A percentile compares a stretch with the other conserved stretches of the same genome.
phyloP scores from a whole-genome alignment of 2,329 filamentous ascomycete genomes.

The Diplodia corticola region DNA sequence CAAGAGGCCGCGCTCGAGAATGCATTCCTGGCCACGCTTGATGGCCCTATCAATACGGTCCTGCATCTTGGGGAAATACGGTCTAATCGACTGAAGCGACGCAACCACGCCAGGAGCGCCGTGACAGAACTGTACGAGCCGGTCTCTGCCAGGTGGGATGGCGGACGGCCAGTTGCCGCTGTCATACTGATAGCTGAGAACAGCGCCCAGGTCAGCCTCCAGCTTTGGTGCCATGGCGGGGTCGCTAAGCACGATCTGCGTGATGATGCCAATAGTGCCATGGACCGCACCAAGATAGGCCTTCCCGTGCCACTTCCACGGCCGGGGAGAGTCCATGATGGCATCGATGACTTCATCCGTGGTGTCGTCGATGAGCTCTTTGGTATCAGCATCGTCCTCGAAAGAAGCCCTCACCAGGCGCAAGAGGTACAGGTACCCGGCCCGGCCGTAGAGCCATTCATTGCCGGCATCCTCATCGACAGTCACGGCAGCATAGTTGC shows the following conservation, averaged over 20 bases:
- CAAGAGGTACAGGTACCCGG: conserved; percentile 68
- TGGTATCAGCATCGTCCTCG: conserved; percentile 48
- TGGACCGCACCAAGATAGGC: conserved; percentile 67
- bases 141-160: conserved; percentile 50
- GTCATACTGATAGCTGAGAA: conserved; percentile 61
- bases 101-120: conserved; percentile 64
- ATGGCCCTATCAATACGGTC: conserved; percentile 57
- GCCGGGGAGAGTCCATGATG: conserved; percentile 57
- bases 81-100: conserved; percentile 57
- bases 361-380: conserved; percentile 55
- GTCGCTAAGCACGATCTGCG: conserved; percentile 64
- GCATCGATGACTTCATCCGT: conserved; percentile 59
- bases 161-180: conserved; percentile 66
- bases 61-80: conserved; percentile 57
- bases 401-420: conserved; percentile 63
- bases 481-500: conserved; percentile 50
- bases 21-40: conserved; percentile 52
- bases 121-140: conserved; percentile 66
- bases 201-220: conserved; percentile 52
- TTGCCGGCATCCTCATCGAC: conserved; percentile 52
- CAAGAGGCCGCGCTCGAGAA: conserved; percentile 60
- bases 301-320: conserved; percentile 66
- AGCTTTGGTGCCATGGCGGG: conserved; percentile 57
- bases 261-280: conserved; percentile 68
- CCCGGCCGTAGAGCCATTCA: conserved; percentile 67